phyloP scores from a whole-genome alignment of 1,284 basidiomycete species.

The Irpex lacteus region DNA sequence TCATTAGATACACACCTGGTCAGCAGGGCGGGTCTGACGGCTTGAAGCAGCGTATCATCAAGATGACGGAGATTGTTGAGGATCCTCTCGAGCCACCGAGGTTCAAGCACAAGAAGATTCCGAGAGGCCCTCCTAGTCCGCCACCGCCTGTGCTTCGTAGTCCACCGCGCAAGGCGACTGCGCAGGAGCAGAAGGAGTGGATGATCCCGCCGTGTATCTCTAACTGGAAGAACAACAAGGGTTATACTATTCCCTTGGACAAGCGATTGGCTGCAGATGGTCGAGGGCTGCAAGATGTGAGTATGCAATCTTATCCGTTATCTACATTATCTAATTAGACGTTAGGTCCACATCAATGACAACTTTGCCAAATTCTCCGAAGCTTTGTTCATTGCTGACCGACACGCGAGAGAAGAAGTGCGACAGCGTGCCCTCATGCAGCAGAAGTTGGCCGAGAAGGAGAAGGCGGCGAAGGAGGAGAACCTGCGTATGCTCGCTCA shows the following conservation, averaged over 20 bases:
- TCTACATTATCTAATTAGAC: not conserved
- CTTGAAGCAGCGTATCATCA: slow-evolving; percentile 95
- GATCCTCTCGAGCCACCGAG: slow-evolving; percentile 96
- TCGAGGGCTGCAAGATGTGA: slow-evolving; percentile 93
- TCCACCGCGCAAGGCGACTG: slow-evolving; percentile 94
- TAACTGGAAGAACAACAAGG: slow-evolving; percentile 99
- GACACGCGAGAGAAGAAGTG: slow-evolving; percentile 97
- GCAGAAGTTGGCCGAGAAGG: slow-evolving; percentile 96
- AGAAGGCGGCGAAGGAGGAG: slow-evolving; percentile 97
- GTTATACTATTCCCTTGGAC: slow-evolving; percentile 98
- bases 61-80: slow-evolving; percentile 97
- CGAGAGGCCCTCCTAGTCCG: slow-evolving; percentile 91
- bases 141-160: slow-evolving; percentile 96
- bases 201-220: slow-evolving; percentile 99
- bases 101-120: slow-evolving; percentile 99
- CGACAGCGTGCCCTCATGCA: slow-evolving; percentile 96
- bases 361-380: slow-evolving; percentile 99
- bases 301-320: slow-evolving; percentile 23
- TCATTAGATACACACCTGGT: slow-evolving; percentile 95
- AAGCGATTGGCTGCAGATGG: slow-evolving; percentile 98
- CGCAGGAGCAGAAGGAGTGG: slow-evolving; percentile 99
- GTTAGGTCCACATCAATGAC: slow-evolving; percentile 94
- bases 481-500: slow-evolving; percentile 92
- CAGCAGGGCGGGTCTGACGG: slow-evolving; percentile 70
- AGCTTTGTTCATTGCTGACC: slow-evolving; percentile 93